These are phyloP conservation scores for Populus trichocarpa DNA, from an alignment of 441 rosid genomes.

Conservation along the genomic window DNA sequence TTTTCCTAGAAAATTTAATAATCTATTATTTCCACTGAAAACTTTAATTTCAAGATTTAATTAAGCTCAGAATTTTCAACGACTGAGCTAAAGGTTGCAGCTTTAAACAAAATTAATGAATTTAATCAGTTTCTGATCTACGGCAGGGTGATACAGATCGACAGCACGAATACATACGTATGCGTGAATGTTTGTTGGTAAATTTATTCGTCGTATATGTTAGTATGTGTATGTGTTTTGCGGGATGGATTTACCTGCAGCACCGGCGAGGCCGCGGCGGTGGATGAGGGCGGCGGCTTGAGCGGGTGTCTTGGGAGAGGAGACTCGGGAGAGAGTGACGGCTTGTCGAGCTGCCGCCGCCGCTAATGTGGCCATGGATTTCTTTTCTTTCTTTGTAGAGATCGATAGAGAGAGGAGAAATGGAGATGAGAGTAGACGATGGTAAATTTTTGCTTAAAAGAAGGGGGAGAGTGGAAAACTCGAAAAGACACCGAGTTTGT, in stretches of 20 bases:
- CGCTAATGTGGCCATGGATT: conserved; percentile 46
- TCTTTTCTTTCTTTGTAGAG: neutral
- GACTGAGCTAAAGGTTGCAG: neutral
- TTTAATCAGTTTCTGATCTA: neutral
- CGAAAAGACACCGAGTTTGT: too few relatives aligned
- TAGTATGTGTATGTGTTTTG: neutral
- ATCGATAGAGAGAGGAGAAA: neutral
- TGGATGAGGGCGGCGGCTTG: conserved; percentile 48
- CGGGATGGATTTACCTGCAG: conserved; percentile 53
- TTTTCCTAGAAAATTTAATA: neutral
- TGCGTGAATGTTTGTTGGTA: neutral
- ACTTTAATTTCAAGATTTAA: neutral
- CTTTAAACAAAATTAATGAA: neutral
- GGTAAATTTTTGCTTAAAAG: neutral
- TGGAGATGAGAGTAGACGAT: neutral
- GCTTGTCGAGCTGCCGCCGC: conserved; percentile 52
- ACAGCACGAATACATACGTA: neutral
- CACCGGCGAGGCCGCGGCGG: conserved; percentile 80
- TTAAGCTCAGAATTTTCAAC: neutral
- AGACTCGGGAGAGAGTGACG: conserved; percentile 36
- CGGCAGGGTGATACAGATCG: neutral
- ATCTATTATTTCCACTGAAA: neutral
- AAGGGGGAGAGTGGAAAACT: neutral
- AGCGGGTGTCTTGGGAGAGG: conserved; percentile 31
- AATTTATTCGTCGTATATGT: neutral